A percentile compares a stretch with the other conserved stretches of the same genome.
These are phyloP conservation scores for Zoysia pacifica DNA, from an alignment of 176 grass and related monocot genomes.

Conservation along the genomic window DNA sequence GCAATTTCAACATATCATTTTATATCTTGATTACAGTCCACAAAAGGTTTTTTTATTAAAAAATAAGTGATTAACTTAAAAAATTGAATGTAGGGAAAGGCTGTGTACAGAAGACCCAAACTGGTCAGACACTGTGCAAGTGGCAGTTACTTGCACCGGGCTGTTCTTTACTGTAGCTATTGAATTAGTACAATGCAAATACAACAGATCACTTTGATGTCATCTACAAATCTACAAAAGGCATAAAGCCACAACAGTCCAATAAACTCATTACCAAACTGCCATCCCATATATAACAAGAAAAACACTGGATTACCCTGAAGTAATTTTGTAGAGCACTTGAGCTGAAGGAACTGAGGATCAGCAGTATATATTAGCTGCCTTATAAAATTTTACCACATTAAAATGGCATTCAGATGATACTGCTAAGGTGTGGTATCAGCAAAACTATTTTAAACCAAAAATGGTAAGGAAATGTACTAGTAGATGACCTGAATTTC, in stretches of 20 bases:
- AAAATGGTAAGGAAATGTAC: background rate
- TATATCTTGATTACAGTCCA: background rate
- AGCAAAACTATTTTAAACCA: background rate
- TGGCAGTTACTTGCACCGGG: no score
- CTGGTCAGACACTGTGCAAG: no score
- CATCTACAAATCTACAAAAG: constrained; percentile 14
- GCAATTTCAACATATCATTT: background rate
- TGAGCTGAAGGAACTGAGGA: background rate
- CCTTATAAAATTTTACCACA: background rate
- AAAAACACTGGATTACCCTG: background rate
- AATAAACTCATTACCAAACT: background rate
- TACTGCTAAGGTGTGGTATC: background rate
- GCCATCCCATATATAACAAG: no score
- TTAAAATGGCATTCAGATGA: background rate
- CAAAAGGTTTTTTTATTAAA: background rate
- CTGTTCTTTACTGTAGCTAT: background rate
- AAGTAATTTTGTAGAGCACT: background rate
- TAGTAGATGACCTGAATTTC: constrained; percentile 61
- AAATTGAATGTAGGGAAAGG: background rate
- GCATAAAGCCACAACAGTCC: background rate
- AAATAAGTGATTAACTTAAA: background rate
- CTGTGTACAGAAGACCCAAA: no score
- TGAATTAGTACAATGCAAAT: background rate
- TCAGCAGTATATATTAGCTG: background rate
- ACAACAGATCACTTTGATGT: background rate